Evolutionary conservation across 202 grass and related monocot species (phyloP), one percentile per base, ranked within the genome.

Genomic region (Zizania palustris): DNA sequence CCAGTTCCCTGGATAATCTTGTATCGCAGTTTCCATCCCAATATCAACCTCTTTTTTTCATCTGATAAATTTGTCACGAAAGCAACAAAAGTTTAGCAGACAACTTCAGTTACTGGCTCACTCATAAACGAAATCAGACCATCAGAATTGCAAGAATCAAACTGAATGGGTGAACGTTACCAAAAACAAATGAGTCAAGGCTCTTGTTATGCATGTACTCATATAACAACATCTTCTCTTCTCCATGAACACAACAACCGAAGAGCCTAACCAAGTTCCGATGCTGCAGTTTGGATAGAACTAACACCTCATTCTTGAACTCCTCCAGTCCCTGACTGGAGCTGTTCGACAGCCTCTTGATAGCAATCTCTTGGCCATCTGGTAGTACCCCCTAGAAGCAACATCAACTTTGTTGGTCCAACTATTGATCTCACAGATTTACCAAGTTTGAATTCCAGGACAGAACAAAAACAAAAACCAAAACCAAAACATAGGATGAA

Each of bases 221-320:
- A n/a, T n/a, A n/a, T n/a, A n/a, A n/a, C n/a, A 94, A 45, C 83
- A 94, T 90, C 73, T 82, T 94, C 55, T 94, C 92, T 79, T 89
- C 80, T 63, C 85, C 85, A 85, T 85, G 73, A 66, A 85, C 73
- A 76, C 92, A 94, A 55, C 88, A 91, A 44, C 92, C 92, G 7
- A 91, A 82, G 15, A 94, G 85, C 74, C 75, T 84, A 60, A 91
- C 92, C 57, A 94, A 63, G 77, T 94, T 94, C 5, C 76, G 79
- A 21, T 94, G 92, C 18, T 94, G 88, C 28, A 94, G 64, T 69
- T 81, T 88, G 63, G 92, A 87, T 65, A 91, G 82, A 45, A 94
- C 87, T 16, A 54, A 75, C 36, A 94, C 85, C 77, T 96, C 92
- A n/a, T 87, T 89, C 75, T 89, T 84, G 59, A 96, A 92, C 70